Evolutionary conservation across 1,139 yeast genomes (phyloP), one percentile per base, ranked within the genome.

Genomic region (Suzukiozyma palmioleophila): DNA sequence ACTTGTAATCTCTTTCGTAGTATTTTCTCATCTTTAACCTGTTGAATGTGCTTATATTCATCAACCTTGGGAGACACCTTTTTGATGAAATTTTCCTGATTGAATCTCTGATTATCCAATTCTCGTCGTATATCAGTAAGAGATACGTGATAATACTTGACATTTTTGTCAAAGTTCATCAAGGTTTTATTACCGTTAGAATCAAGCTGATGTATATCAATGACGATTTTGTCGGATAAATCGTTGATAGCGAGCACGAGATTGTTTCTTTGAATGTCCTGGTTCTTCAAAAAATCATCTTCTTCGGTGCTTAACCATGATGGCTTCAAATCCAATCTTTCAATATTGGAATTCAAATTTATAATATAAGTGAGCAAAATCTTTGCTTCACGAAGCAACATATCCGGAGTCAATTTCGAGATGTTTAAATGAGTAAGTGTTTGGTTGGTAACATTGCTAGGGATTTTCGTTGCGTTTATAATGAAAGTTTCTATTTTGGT

Each of bases 401-500:
- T 54, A 29, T 65, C 70, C 4, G 64, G 59, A 3, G 57, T 52
- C 22, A 57, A 22, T 27, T 26, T 29, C 18, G 36, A 12, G 26
- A 33, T 18, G 25, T 33, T 33, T 14, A 33, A 24, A 18, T 16
- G 36, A 12, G 22, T 2, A 4, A 33, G 25, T 25, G 25, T 33
- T 15, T 25, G 26, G 21, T 22, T 22, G 12, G 14, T 26, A 25
- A 26, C 25, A n/a, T 22, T 26, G 18, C 32, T 39, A 8, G 44
- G 31, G 14, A 52, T 52, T 5, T 61, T 52, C 2, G 73, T 66
- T 8, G 73, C 75, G 46, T 60, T 60, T 25, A 66, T 64, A 35
- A 69, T 65, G 47, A 69, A 69, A 37, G 59, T 52, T 45, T 69
- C 75, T 28, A 71, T 67, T 38, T 57, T 63, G 26, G 46, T 50